A percentile compares a stretch with the other conserved stretches of the same genome.
These are phyloP conservation scores for Solanum chiquidenum DNA, from an alignment of 257 asterid genomes.

Conservation along the genomic window DNA sequence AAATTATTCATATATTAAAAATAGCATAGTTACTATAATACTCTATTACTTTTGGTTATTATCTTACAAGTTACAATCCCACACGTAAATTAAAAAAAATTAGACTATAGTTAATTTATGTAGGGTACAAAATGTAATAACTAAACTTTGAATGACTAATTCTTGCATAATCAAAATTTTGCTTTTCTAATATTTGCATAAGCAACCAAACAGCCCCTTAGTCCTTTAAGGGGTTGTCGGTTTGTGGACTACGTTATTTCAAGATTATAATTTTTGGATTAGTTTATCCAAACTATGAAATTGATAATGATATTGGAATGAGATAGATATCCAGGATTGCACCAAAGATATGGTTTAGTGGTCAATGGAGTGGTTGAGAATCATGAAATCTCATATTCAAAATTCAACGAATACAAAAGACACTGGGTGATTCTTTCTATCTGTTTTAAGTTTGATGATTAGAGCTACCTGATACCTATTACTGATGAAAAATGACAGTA, in stretches of 20 bases:
- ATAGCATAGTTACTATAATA: too few species aligned
- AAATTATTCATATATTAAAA: too few species aligned
- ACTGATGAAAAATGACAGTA: too few species aligned
- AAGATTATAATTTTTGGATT: background rate
- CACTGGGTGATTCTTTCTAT: background rate
- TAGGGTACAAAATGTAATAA: background rate
- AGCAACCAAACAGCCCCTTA: background rate
- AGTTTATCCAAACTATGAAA: background rate
- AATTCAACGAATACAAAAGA: too few species aligned
- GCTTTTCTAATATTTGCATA: background rate
- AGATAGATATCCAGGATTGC: background rate
- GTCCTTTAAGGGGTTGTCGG: background rate
- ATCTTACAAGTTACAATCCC: too few species aligned
- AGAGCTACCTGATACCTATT: too few species aligned
- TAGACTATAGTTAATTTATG: background rate
- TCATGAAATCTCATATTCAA: too few species aligned
- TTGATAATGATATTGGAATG: background rate
- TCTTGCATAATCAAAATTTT: background rate
- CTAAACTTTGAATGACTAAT: background rate
- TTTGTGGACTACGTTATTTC: background rate
- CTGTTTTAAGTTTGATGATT: too few species aligned
- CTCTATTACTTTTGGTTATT: too few species aligned
- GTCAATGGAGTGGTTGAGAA: too few species aligned
- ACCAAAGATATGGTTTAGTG: too few species aligned
- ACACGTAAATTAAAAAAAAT: too few species aligned